Conservation (phyloP, 2,329 filamentous ascomycete genomes). For the Conoideocrella luteorostrata region DNA sequence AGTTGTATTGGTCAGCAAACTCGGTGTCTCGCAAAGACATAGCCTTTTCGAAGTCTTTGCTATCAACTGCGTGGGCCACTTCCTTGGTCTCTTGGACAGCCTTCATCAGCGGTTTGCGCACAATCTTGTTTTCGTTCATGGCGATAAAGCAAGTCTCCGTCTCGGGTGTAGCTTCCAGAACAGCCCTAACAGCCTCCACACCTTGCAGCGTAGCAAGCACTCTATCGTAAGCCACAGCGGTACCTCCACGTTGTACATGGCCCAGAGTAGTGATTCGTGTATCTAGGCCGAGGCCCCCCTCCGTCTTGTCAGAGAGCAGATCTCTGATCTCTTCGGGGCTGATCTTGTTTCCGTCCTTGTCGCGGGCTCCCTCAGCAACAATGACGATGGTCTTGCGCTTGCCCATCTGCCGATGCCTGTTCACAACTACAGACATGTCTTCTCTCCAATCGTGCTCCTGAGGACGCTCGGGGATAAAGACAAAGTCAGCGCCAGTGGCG, state of each 20-base stretch:
- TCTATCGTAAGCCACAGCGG: conserved; percentile 88
- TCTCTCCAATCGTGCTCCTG: conserved; percentile 81
- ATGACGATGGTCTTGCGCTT: conserved; percentile 99
- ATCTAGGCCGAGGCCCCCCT: conserved; percentile 67
- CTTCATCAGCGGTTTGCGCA: conserved; percentile 80
- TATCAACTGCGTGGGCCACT: conserved; percentile 73
- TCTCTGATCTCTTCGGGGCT: conserved; percentile 75
- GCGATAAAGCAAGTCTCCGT: conserved; percentile 92
- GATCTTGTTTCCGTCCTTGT: conserved; percentile 78
- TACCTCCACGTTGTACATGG: conserved; percentile 93
- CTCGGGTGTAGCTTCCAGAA: conserved; percentile 81
- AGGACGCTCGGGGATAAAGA: conserved; percentile 95
- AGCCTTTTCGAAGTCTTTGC: conserved; percentile 78
- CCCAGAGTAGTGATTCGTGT: conserved; percentile 92
- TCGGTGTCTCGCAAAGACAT: conserved; percentile 88
- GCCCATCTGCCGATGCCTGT: conserved; percentile 75
- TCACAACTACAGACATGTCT: conserved; percentile 76
- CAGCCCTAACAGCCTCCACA: conserved; percentile 87
- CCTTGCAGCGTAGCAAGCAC: conserved; percentile 90
- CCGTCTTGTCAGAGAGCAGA: conserved; percentile 68
- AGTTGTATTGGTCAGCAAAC: conserved; percentile 86
- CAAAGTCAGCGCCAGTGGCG: conserved; percentile 88
- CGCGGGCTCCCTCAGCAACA: conserved; percentile 89
- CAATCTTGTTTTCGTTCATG: conserved; percentile 96
- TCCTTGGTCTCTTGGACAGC: conserved; percentile 82